Evolutionary conservation across 2,329 filamentous ascomycete genomes (phyloP), one percentile per base, ranked within the genome.

Genomic region (Cladophialophora chaetospira): DNA sequence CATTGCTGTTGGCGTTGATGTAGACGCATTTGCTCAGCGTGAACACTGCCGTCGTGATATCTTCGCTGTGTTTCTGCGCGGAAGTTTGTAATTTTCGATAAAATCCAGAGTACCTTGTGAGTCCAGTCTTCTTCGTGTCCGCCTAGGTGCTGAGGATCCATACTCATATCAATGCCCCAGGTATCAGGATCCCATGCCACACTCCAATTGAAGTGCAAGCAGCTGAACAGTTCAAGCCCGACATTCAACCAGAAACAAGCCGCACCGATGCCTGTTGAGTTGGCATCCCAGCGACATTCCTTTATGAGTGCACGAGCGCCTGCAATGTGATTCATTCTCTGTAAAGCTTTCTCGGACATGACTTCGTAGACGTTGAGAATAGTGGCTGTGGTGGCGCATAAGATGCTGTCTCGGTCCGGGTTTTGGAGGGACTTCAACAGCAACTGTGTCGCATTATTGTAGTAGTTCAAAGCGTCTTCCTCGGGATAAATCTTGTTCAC

Each of bases 221-320:
- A 96, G 62, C 85, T 90, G 25, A 97, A 78, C n/a, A 97, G 79
- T 70, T 97, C 93, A 81, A 96, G 88, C 13, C 88, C 88, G 13
- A 96, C 86, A 66, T 95, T 96, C 33, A 97, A 78, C 92, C 93
- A 97, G 74, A 97, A 97, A 71, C 92, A 97, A 1, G 92, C 91
- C 0, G 86, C 84, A 0, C 91, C 92, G 17, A 96, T 84, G 0
- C 92, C 91, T 1, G 80, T 82, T 31, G 88, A 88, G 60, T 80
- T 84, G 0, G 90, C 90, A 66, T 90, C 88, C 93, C 93, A 97
- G 3, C 86, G 85, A 67, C 91, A 96, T 69, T 96, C 91, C 60
- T 91, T 89, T 66, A 97, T 92, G 47, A 96, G 77, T 1, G 90
- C 90, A 51, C 91, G 82, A 8, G 91, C 90, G 4, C 91, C 91